Base-by-base conservation (phyloP, 495 filamentous ascomycete genomes). In the Xylaria acuta region DNA sequence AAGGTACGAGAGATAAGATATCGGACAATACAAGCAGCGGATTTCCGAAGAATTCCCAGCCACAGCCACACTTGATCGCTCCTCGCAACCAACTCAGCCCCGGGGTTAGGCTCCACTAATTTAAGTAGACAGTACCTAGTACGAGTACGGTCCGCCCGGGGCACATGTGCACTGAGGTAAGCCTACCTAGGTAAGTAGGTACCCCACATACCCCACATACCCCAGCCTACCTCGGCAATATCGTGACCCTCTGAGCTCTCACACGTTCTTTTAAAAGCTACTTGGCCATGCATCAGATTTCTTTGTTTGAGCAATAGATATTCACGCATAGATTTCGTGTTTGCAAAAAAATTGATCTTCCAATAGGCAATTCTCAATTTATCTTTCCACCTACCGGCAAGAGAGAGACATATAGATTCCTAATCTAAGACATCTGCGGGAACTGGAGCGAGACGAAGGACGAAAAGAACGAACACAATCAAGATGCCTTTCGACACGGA, bases 401-500 rank as follows among this genome's bases (percentile, higher is more conserved):
- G n/a, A 41, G 1, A 34, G 25, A 60, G 2, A 60, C 32, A 22
- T 25, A 27, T 65, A 36, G 14, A 7, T 64, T 11, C 30, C n/a
- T 43, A 38, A 5, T 67, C 6, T 43, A 22, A 47, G 49, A 16
- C 11, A 20, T 47, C 11, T 11, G 34, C 27, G 16, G 56, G 49
- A 43, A n/a, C 3, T 2, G 18, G 45, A 63, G 58, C 7, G 16
- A 56, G 34, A 64, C 12, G 47, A 32, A 45, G 6, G 14, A 40
- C 47, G 18, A 64, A 27, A n/a, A 70, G 45, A 51, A 54, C 65
- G 20, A 18, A 58, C 47, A 62, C 40, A 36, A 8, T 49, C 72
- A 84, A 68, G 27, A 98, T 98, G 95, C 94, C 93, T 73, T 97
- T 98, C 89, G 90, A 92, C 80, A 98, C 95, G 56, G 92, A 92